Evolutionary conservation across 1,139 yeast genomes (phyloP).

Genomic region (Geotrichum histeridarum): DNA sequence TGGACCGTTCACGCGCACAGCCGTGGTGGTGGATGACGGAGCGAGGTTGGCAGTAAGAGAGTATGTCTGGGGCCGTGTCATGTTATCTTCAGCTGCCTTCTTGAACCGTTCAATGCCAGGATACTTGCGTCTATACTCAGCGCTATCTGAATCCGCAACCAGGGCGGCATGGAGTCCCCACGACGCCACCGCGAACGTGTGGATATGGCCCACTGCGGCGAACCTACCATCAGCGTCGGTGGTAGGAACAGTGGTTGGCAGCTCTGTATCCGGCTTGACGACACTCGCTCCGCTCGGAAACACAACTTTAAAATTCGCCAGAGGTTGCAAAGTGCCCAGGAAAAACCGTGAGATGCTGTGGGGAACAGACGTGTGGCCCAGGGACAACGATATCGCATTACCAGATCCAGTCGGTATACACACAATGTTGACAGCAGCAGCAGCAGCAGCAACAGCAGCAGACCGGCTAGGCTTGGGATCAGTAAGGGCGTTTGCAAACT

Average conservation of each 20-base stretch:
- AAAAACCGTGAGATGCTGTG: slow-evolving; percentile 45
- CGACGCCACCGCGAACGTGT: slow-evolving; percentile 54
- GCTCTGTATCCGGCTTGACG: slow-evolving; percentile 19
- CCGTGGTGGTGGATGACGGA: slow-evolving; percentile 13
- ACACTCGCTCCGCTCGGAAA: slow-evolving; percentile 48
- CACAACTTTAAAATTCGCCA: slow-evolving; percentile 51
- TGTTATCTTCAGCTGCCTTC: slow-evolving; percentile 58
- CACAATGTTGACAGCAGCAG: slow-evolving; percentile 37
- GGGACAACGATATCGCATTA: slow-evolving; percentile 61
- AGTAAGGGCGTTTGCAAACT: slow-evolving; percentile 53
- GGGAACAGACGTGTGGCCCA: slow-evolving; percentile 44
- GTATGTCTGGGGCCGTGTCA: slow-evolving; percentile 49
- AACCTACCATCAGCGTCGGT: neutral
- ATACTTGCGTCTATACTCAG: slow-evolving; percentile 48
- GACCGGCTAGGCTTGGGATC: neutral
- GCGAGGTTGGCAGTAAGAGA: slow-evolving; percentile 39
- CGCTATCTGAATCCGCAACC: slow-evolving; percentile 73
- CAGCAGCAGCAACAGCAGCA: neutral
- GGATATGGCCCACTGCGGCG: slow-evolving; percentile 2
- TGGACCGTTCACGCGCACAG: slow-evolving; percentile 1
- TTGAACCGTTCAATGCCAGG: slow-evolving; percentile 64
- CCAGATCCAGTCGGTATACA: slow-evolving; percentile 84
- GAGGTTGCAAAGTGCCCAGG: slow-evolving; percentile 35
- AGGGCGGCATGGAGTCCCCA: slow-evolving; percentile 85
- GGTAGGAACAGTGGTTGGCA: slow-evolving; percentile 8